phyloP scores from a whole-genome alignment of 352 stramenopile species.

The Globisporangium barbulae region DNA sequence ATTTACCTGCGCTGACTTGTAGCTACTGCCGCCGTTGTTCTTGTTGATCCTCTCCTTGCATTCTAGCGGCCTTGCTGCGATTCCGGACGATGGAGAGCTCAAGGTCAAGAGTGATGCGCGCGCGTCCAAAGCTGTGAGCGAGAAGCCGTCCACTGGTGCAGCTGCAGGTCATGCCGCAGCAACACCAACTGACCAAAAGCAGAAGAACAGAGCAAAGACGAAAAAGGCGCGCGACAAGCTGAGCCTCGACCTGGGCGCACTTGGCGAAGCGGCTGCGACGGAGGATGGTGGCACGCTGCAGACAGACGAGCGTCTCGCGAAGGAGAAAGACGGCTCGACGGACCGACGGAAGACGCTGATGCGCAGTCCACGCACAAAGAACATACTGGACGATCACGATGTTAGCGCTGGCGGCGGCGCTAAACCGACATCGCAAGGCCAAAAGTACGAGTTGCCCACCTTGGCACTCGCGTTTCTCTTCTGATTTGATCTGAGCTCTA shows the following conservation, averaged over 20 bases:
- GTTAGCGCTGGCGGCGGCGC: not conserved
- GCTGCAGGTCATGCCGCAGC: not conserved
- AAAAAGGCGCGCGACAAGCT: not conserved
- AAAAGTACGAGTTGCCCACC: not conserved
- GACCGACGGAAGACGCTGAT: slow-evolving; percentile 8
- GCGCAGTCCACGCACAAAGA: slow-evolving; percentile 12
- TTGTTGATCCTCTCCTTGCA: not conserved
- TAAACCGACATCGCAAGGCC: not conserved
- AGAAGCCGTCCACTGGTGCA: not conserved
- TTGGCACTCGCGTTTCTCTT: not conserved
- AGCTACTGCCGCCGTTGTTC: not conserved
- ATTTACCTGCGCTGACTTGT: not conserved
- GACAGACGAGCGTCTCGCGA: not conserved
- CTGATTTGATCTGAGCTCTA: not conserved
- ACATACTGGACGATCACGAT: not conserved
- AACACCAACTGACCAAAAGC: not conserved
- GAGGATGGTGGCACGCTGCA: not conserved
- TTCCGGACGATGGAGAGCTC: slow-evolving; percentile 1
- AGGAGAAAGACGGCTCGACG: not conserved
- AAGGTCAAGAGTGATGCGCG: not conserved
- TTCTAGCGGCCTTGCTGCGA: slow-evolving; percentile 5
- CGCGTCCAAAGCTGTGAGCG: not conserved
- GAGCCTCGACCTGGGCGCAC: slow-evolving; percentile 8
- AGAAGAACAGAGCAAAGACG: not conserved
- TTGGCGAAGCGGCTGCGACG: not conserved